phyloP scores from a whole-genome alignment of 805 yeast species.

The Kodamaea kaohsiungensis region DNA sequence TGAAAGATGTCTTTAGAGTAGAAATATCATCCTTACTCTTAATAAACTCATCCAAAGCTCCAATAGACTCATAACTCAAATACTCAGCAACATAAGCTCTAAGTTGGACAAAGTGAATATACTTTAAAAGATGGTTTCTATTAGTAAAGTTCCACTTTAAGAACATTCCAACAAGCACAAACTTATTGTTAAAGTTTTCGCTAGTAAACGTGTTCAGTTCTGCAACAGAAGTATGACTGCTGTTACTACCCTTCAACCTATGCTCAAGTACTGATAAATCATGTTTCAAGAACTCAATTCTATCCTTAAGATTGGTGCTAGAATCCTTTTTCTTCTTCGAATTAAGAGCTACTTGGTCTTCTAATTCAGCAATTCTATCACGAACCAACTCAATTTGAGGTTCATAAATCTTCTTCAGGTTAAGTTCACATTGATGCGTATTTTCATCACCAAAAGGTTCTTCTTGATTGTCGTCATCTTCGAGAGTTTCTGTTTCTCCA shows the following conservation, averaged over 20 bases:
- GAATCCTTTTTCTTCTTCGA: not conserved
- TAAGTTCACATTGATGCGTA: constrained; percentile 32
- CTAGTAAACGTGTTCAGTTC: not conserved
- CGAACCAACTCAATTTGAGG: constrained; percentile 28
- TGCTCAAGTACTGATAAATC: not conserved
- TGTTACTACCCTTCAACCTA: not conserved
- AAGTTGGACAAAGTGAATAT: constrained; percentile 38
- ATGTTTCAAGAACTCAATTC: constrained; percentile 2
- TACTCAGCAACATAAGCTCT: constrained; percentile 28
- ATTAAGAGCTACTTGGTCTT: constrained; percentile 13
- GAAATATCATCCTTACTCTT: constrained; percentile 12
- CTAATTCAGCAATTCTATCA: constrained; percentile 29
- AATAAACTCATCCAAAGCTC: constrained; percentile 34
- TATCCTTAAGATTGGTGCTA: not conserved
- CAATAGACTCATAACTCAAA: constrained; percentile 36
- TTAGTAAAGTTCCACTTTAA: constrained; percentile 43
- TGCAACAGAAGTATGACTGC: not conserved
- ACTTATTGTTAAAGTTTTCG: constrained; percentile 36
- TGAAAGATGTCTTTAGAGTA: not conserved
- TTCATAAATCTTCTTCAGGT: constrained; percentile 25
- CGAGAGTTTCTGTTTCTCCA: constrained; percentile 1
- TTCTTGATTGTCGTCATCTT: constrained; percentile 6
- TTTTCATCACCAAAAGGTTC: constrained; percentile 26
- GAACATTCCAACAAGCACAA: constrained; percentile 39
- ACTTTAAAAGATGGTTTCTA: constrained; percentile 34